Conservation (phyloP, 495 filamentous ascomycete genomes). For the Neurospora sp. region DNA sequence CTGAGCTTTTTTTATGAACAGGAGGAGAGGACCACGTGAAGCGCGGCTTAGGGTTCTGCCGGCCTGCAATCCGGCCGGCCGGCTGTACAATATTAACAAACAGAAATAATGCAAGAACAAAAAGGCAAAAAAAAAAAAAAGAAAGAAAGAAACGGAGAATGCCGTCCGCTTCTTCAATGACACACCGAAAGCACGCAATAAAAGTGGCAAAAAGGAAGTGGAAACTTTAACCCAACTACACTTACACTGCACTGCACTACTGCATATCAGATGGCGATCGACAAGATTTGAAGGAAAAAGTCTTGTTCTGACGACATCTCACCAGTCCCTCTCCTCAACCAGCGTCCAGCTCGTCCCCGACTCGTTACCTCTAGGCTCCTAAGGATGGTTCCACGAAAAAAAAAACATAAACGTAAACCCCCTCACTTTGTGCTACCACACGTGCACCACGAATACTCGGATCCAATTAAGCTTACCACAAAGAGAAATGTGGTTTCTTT, state of each 20-base stretch:
- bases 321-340: not conserved
- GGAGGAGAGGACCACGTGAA: too few species aligned
- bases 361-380: too few species aligned
- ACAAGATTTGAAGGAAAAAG: not conserved
- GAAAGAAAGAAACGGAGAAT: not conserved
- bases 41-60: too few species aligned
- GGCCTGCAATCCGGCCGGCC: not conserved
- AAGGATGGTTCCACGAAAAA: not conserved
- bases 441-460: not conserved
- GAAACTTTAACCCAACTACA: not conserved
- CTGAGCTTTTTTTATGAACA: too few species aligned
- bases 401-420: not conserved
- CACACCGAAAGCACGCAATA: not conserved
- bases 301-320: not conserved
- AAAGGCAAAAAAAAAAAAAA: too few species aligned
- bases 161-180: not conserved
- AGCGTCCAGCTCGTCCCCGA: too few species aligned
- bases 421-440: not conserved
- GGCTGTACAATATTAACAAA: too few species aligned
- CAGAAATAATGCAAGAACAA: too few species aligned
- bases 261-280: not conserved
- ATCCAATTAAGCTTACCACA: not conserved
- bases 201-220: not conserved
- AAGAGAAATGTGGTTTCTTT: not conserved
- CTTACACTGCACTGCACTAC: not conserved